Evolutionary conservation across 257 asterid genomes (phyloP).

Genomic region (Nicotiana knightiana): DNA sequence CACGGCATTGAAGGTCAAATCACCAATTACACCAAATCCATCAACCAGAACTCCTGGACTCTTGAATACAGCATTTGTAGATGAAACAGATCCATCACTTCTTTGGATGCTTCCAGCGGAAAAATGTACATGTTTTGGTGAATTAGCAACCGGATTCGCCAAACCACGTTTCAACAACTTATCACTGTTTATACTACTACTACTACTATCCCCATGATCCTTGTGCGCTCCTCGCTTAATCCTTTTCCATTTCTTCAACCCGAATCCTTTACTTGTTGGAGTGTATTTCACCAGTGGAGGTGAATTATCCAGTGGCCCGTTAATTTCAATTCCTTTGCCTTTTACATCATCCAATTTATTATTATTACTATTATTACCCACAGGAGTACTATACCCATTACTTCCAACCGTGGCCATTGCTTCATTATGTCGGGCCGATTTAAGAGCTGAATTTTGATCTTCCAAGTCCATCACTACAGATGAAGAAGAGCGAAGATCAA

Average conservation of each 20-base stretch:
- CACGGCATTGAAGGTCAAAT: constrained; percentile 29
- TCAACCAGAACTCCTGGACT: constrained; percentile 19
- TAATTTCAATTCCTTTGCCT: constrained; percentile 20
- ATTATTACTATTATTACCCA: constrained; percentile 10
- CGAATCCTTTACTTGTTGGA: constrained; percentile 41
- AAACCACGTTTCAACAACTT: constrained; percentile 33
- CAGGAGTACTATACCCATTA: constrained; percentile 28
- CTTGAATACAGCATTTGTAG: constrained; percentile 35
- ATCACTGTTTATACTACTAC: constrained; percentile 23
- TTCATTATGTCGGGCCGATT: constrained; percentile 41
- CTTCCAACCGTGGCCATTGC: constrained; percentile 20
- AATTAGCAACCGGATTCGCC: constrained; percentile 20
- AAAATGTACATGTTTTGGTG: constrained; percentile 29
- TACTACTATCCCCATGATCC: constrained; percentile 25
- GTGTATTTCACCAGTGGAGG: constrained; percentile 17
- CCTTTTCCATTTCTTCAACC: constrained; percentile 80
- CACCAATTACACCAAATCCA: constrained; percentile 28
- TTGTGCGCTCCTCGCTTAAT: constrained; percentile 42
- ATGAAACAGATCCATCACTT: constrained; percentile 56
- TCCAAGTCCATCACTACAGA: constrained; percentile 39
- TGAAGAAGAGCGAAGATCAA: constrained; percentile 31
- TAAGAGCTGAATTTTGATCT: constrained; percentile 28
- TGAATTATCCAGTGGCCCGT: constrained; percentile 12
- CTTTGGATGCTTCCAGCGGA: constrained; percentile 34
- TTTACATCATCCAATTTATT: constrained; percentile 18